These are phyloP conservation scores for Coleophoma eucalyptorum DNA, from an alignment of 2,329 filamentous ascomycete genomes.

Conservation along the genomic window DNA sequence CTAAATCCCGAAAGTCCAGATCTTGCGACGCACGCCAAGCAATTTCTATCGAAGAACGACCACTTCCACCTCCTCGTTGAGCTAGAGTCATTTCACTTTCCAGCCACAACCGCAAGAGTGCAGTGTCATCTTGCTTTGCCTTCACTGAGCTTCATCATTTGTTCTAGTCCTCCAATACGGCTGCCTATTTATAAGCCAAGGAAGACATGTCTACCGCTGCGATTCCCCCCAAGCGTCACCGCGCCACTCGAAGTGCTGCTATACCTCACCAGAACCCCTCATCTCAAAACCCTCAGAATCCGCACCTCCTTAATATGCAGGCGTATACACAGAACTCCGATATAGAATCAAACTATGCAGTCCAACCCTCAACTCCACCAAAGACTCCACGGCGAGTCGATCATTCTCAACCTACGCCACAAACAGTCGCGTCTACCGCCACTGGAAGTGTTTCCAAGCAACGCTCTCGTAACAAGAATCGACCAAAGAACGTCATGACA, in stretches of 20 bases:
- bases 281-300: slow-evolving; percentile 32
- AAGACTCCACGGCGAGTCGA: slow-evolving; percentile 26
- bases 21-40: slow-evolving; percentile 7
- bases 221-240: slow-evolving; percentile 31
- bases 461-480: slow-evolving; percentile 25
- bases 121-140: slow-evolving; percentile 7
- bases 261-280: slow-evolving; percentile 17
- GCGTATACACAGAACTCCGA: slow-evolving; percentile 31
- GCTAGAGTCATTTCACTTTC: too few species aligned
- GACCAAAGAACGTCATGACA: slow-evolving; percentile 24
- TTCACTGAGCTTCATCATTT: slow-evolving; percentile 7
- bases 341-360: slow-evolving; percentile 15
- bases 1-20: slow-evolving; percentile 10
- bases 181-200: slow-evolving; percentile 43
- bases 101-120: too few species aligned
- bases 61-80: too few species aligned
- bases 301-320: slow-evolving; percentile 39
- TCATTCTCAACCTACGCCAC: slow-evolving; percentile 6
- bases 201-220: slow-evolving; percentile 40
- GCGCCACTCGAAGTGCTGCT: slow-evolving; percentile 23
- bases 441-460: slow-evolving; percentile 24
- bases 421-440: slow-evolving; percentile 11
- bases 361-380: slow-evolving; percentile 26
- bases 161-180: slow-evolving; percentile 13
- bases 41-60: too few species aligned